phyloP scores from a whole-genome alignment of 176 grass and related monocot genomes.

The Paspalum vaginatum region DNA sequence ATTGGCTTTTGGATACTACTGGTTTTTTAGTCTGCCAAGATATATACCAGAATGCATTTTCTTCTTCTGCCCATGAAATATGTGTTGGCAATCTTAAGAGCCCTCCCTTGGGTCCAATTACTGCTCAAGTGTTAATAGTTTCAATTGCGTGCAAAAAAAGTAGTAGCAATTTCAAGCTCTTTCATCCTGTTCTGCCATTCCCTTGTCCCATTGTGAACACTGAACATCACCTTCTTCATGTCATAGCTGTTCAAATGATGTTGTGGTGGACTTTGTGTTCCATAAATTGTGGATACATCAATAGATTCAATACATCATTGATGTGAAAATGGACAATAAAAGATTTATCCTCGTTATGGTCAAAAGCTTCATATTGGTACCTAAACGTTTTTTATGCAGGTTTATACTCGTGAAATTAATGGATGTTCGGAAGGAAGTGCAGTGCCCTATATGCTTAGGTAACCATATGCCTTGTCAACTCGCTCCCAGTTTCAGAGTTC shows the following conservation, averaged over 20 bases:
- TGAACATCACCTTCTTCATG: conserved; percentile 25
- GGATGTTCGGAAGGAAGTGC: conserved; percentile 69
- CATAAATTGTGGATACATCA: conserved; percentile 31
- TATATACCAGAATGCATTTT: neutral
- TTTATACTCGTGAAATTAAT: conserved; percentile 61
- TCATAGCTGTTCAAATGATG: neutral
- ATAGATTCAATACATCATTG: conserved; percentile 19
- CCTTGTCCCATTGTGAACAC: neutral
- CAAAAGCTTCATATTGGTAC: conserved; percentile 10
- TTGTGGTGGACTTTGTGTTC: conserved; percentile 13
- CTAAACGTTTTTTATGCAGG: conserved; percentile 42
- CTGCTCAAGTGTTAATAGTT: conserved; percentile 6
- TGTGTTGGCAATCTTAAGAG: neutral
- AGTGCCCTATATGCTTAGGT: conserved; percentile 84
- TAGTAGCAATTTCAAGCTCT: neutral
- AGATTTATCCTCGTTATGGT: neutral
- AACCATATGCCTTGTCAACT: conserved; percentile 20
- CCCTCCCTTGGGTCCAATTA: conserved; percentile 16
- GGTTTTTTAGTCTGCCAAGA: conserved; percentile 9
- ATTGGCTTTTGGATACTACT: conserved; percentile 1
- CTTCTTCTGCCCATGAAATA: conserved; percentile 22
- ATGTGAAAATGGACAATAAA: conserved; percentile 17
- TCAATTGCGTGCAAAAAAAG: neutral
- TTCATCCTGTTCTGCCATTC: neutral
- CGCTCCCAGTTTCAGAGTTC: conserved; percentile 31